Evolutionary conservation across 306 rosid species (phyloP), one percentile per base, ranked within the genome.

Genomic region (Cucurbita moschata): DNA sequence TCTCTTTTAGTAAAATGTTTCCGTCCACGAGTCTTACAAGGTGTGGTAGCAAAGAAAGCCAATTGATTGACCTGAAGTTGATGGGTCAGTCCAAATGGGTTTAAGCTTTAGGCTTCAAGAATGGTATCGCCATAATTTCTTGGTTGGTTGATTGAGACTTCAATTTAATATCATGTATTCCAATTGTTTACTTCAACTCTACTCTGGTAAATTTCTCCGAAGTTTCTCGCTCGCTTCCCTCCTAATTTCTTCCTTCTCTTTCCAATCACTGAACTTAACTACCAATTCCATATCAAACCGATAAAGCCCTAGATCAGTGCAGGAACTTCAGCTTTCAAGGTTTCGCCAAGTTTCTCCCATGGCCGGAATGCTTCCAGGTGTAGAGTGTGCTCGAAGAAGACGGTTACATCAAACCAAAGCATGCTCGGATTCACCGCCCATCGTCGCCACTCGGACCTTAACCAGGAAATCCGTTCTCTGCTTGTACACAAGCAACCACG

Each of bases 281-380:
- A 65, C 71, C 53, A 65, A 43, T 19, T 10, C 21, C 9, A 0
- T 1, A 4, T 19, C 39, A 14, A 8, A 67, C 0, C 37, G 23
- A 46, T 13, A 51, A 72, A 56, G 13, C 64, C 35, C 63, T 66
- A 66, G 35, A 43, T 66, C 72, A 0, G 39, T 43, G 52, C 52
- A 2, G 71, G 43, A 42, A 8, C 37, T 23, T n/a, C 75, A 10
- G 5, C 15, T 14, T 50, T 26, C 19, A 4, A 69, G 39, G 53
- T 16, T 47, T 3, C 23, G 23, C 12, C 12, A 65, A 35, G 21
- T 55, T 60, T 49, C 60, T 60, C 26, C 66, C 13, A 88, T 89
- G 96, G 91, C 88, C 11, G 93, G 93, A 76, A 85, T 78, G 90
- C 92, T 94, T 58, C 90, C 97, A 0, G 99, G 97, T 43, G 99